These are phyloP conservation scores for barley (Hordeum vulgare) DNA, from an alignment of 176 grass and related monocot genomes.

Conservation along the genomic window DNA sequence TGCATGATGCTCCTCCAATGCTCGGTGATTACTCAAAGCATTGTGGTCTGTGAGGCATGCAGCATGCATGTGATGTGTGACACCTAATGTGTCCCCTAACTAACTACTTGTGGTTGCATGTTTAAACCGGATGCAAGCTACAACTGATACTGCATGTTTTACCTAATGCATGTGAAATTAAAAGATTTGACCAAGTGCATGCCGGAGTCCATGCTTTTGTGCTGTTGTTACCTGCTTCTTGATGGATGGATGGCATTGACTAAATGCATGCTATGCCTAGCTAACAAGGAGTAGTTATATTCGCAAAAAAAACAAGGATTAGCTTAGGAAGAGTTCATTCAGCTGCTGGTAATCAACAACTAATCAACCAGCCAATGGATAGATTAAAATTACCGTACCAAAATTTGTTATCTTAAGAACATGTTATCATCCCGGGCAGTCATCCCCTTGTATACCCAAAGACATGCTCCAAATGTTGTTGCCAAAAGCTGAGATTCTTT, in stretches of 20 bases:
- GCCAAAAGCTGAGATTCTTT: slow-evolving; percentile 30
- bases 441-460: slow-evolving; percentile 52
- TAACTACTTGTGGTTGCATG: slow-evolving; percentile 43
- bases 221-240: neutral
- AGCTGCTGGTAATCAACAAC: neutral
- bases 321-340: neutral
- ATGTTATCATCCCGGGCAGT: neutral
- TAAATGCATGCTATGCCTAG: neutral
- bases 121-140: slow-evolving; percentile 21
- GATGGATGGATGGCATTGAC: slow-evolving; percentile 12
- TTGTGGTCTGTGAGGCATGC: slow-evolving; percentile 47
- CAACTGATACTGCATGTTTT: neutral
- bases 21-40: slow-evolving; percentile 24
- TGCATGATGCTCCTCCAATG: slow-evolving; percentile 42
- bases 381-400: neutral
- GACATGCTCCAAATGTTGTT: slow-evolving; percentile 43
- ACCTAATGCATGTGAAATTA: neutral
- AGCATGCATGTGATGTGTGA: slow-evolving; percentile 5
- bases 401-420: neutral
- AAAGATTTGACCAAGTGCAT: neutral
- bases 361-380: neutral
- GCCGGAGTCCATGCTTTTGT: slow-evolving; percentile 6
- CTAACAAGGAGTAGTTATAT: neutral
- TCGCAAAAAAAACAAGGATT: slow-evolving; percentile 2
- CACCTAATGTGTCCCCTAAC: slow-evolving; percentile 61